Conservation (phyloP, 345 rosid genomes). For the Ricinus communis region DNA sequence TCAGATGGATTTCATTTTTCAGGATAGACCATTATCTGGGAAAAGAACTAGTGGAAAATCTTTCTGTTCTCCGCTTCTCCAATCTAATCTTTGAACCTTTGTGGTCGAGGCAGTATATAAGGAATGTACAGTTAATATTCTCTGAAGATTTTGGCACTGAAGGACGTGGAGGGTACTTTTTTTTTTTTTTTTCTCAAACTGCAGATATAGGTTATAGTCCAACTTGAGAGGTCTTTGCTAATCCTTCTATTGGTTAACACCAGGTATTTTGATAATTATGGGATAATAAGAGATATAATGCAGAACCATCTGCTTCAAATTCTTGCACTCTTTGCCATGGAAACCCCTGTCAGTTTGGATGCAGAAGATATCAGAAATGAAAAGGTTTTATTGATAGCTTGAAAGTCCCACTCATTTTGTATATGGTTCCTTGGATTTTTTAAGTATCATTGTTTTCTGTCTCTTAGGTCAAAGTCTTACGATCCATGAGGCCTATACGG, state of each 20-base stretch:
- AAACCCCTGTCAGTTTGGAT: conserved; percentile 97
- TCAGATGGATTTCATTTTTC: conserved; percentile 24
- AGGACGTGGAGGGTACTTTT: conserved; percentile 96
- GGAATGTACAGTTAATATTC: conserved; percentile 87
- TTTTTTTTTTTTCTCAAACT: conserved; percentile 21
- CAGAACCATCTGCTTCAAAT: conserved; percentile 99
- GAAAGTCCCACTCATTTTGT: background rate
- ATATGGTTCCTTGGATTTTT: background rate
- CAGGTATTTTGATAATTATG: conserved; percentile 94
- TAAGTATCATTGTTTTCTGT: conserved; percentile 13
- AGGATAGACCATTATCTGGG: conserved; percentile 99
- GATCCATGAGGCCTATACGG: conserved; percentile 86
- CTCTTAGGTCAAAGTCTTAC: conserved; percentile 85
- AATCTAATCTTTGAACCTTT: conserved; percentile 95
- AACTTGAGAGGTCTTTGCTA: background rate
- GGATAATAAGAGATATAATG: conserved; percentile 96
- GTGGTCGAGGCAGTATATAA: conserved; percentile 96
- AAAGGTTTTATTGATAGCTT: conserved; percentile 49
- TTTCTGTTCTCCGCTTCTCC: conserved; percentile 95
- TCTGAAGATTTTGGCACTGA: conserved; percentile 99
- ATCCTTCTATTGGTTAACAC: conserved; percentile 9
- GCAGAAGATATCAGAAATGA: conserved; percentile 98
- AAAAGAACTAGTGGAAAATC: conserved; percentile 95
- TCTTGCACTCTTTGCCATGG: conserved; percentile 98
- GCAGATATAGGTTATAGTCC: background rate